A percentile compares a stretch with the other conserved stretches of the same genome.
These are phyloP conservation scores for Gymnopilus dilepis DNA, from an alignment of 768 basidiomycete species.

Conservation along the genomic window DNA sequence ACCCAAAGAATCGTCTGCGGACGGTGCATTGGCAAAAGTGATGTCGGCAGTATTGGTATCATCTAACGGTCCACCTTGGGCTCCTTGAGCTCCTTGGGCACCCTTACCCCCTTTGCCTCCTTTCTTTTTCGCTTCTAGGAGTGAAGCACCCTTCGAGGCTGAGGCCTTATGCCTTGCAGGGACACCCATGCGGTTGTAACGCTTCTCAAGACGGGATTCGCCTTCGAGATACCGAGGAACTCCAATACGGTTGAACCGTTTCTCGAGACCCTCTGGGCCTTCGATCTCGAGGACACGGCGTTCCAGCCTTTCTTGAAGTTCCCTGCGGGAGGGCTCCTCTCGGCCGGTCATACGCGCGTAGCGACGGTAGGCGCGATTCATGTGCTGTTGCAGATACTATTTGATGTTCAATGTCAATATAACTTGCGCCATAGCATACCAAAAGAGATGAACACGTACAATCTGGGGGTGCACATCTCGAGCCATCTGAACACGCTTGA, in stretches of 20 bases:
- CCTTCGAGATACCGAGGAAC: conserved; percentile 20
- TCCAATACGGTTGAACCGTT: conserved; percentile 32
- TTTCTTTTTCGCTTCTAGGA: conserved; percentile 12
- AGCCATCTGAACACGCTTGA: conserved; percentile 41
- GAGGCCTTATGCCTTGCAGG: conserved; percentile 17
- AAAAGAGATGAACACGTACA: conserved; percentile 12
- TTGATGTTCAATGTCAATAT: neutral
- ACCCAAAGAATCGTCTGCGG: conserved; percentile 60
- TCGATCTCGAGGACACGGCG: conserved; percentile 36
- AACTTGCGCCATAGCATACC: neutral
- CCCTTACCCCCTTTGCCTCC: neutral
- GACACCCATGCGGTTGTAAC: conserved; percentile 32
- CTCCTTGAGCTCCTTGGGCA: neutral
- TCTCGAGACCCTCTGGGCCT: conserved; percentile 34
- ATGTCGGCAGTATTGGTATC: conserved; percentile 31
- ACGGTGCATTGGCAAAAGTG: conserved; percentile 42
- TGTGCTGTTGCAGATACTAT: conserved; percentile 71
- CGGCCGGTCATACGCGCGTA: conserved; percentile 73
- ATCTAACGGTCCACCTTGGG: neutral
- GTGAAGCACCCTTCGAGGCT: conserved; percentile 8
- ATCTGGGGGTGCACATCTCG: conserved; percentile 36
- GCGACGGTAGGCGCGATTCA: conserved; percentile 68
- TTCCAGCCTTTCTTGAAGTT: conserved; percentile 45
- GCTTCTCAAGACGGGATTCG: conserved; percentile 27
- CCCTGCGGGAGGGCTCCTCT: conserved; percentile 50